Evolutionary conservation across 345 rosid species (phyloP), one percentile per base, ranked within the genome.

Genomic region (Isatis tinctoria): DNA sequence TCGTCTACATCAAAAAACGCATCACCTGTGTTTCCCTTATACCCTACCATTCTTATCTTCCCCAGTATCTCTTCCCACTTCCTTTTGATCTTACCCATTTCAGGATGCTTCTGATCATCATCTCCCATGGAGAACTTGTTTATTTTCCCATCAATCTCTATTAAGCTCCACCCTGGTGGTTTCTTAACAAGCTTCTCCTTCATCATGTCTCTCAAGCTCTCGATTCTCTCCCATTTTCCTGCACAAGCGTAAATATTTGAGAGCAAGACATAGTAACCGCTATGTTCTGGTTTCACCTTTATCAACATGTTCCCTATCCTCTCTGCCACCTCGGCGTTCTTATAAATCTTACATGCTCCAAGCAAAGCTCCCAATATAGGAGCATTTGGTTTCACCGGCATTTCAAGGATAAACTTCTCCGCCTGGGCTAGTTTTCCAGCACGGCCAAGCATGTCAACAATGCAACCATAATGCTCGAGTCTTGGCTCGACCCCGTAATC

Each of bases 391-490:
- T 87, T 83, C 69, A 86, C 65, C 0, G 90, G 95, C 92, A 91
- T 87, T 47, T 86, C 70, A 4, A 69, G 75, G 68, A 88, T 67
- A 54, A 90, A 87, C 68, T 79, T 83, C 76, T 91, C 89, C 5
- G 97, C 92, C 79, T 89, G 87, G 14, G 48, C 71, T 69, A 91
- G 33, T 64, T 76, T 86, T 41, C 97, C 95, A 41, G 95, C 93
- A 28, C 93, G 88, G 47, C 95, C 91, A 10, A 91, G 79, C 79
- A 91, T 76, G 60, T 89, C 97, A 39, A 89, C 95, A 37, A 89
- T 75, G 73, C 97, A 91, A 41, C 95, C 97, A 53, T 89, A 89
- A 64, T 91, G 95, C 77, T 91, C 97, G 49, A 86, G 59, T 73
- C 91, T 85, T 24, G 87, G 91, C 71, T 86, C 81, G 11, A 89